Conservation (phyloP, 441 rosid genomes). For the Gossypium armourianum region DNA sequence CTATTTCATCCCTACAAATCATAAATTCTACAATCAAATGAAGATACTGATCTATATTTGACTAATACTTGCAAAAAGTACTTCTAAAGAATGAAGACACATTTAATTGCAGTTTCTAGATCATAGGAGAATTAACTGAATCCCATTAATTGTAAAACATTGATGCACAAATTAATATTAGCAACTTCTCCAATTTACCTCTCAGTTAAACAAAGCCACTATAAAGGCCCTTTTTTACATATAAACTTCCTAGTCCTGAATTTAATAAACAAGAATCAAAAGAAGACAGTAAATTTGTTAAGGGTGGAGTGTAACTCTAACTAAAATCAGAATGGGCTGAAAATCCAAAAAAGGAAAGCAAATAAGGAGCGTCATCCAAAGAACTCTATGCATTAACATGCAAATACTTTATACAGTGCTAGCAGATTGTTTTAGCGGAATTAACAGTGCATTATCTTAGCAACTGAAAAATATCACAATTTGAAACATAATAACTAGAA, state of each 20-base stretch:
- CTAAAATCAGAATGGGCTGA: conserved; percentile 2
- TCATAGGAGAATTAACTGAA: background rate
- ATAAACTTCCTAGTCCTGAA: background rate
- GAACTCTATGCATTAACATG: background rate
- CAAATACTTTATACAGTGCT: conserved; percentile 4
- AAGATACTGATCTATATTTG: background rate
- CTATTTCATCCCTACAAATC: background rate
- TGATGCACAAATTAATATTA: background rate
- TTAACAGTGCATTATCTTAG: background rate
- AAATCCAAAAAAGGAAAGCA: background rate
- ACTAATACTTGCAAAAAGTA: background rate
- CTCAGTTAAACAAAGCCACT: background rate
- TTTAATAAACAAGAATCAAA: background rate
- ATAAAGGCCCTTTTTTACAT: conserved; percentile 3
- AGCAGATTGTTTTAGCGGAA: background rate
- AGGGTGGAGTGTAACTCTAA: background rate
- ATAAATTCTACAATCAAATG: background rate
- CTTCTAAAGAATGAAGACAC: background rate
- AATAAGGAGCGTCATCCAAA: background rate
- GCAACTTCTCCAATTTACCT: background rate
- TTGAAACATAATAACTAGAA: conserved; percentile 11
- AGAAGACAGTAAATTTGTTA: background rate
- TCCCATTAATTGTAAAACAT: background rate
- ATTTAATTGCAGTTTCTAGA: background rate
- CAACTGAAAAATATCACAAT: background rate